phyloP scores from a whole-genome alignment of 108 stramenopile species.

The Pseudonitzschia multiseries region DNA sequence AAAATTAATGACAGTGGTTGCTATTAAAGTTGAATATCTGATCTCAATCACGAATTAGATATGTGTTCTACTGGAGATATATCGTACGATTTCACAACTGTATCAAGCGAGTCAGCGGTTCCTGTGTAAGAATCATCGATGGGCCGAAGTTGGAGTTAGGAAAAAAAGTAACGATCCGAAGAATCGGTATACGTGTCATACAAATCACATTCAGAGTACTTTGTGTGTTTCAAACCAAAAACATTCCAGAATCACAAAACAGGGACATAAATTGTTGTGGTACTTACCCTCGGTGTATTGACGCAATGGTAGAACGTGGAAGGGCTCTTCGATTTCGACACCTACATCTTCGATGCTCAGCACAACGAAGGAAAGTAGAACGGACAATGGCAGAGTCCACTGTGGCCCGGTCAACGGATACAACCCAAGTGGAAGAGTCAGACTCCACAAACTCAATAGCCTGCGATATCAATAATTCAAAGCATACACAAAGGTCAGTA shows the following conservation, averaged over 20 bases:
- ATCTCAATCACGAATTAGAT: neutral
- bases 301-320: slow-evolving; percentile 49
- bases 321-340: slow-evolving; percentile 59
- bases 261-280: neutral
- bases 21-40: too few relatives aligned
- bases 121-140: neutral
- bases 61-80: neutral
- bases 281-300: slow-evolving; percentile 50
- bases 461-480: neutral
- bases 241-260: too few relatives aligned
- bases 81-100: neutral
- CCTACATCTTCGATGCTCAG: slow-evolving; percentile 58
- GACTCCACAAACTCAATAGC: slow-evolving; percentile 47
- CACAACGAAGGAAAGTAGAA: slow-evolving; percentile 41
- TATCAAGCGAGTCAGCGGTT: slow-evolving; percentile 7
- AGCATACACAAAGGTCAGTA: slow-evolving; percentile 34
- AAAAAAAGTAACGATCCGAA: neutral
- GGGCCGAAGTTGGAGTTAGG: neutral
- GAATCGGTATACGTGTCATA: too few relatives aligned
- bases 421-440: slow-evolving; percentile 48
- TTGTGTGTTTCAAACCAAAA: too few relatives aligned
- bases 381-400: slow-evolving; percentile 38
- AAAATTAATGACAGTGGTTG: too few relatives aligned
- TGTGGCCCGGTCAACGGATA: slow-evolving; percentile 44
- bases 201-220: too few relatives aligned